These are phyloP conservation scores for Cucurbita ficifolia DNA, from an alignment of 306 rosid genomes.

Conservation along the genomic window DNA sequence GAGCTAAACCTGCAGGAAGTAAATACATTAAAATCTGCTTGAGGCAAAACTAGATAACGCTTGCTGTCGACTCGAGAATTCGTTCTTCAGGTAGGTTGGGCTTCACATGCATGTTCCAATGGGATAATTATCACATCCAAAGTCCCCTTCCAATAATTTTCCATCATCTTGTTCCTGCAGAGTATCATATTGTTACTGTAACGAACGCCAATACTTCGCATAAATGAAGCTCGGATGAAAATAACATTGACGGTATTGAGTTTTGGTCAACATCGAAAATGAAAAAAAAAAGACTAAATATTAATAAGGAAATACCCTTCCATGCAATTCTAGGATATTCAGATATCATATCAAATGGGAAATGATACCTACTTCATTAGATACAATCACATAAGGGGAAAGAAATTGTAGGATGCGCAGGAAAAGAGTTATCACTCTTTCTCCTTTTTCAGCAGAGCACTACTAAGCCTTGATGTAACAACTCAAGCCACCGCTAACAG, in stretches of 20 bases:
- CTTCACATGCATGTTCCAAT: conserved; percentile 31
- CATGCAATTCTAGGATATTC: neutral
- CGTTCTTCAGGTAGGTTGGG: neutral
- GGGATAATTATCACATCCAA: conserved; percentile 30
- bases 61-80: neutral
- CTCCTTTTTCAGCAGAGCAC: neutral
- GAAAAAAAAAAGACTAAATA: neutral
- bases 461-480: neutral
- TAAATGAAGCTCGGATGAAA: neutral
- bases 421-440: neutral
- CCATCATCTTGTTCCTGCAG: conserved; percentile 57
- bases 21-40: conserved; percentile 1
- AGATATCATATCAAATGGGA: neutral
- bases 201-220: neutral
- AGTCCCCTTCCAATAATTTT: conserved; percentile 31
- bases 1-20: neutral
- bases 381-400: neutral
- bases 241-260: neutral
- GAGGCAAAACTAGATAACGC: neutral
- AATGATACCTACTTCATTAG: neutral
- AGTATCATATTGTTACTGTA: conserved; percentile 8
- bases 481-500: too few species aligned
- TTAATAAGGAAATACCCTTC: neutral
- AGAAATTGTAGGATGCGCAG: neutral
- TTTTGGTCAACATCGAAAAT: neutral